A percentile compares a stretch with the other conserved stretches of the same genome.
phyloP scores from a whole-genome alignment of 768 basidiomycete genomes.

The Paxillus involutus region DNA sequence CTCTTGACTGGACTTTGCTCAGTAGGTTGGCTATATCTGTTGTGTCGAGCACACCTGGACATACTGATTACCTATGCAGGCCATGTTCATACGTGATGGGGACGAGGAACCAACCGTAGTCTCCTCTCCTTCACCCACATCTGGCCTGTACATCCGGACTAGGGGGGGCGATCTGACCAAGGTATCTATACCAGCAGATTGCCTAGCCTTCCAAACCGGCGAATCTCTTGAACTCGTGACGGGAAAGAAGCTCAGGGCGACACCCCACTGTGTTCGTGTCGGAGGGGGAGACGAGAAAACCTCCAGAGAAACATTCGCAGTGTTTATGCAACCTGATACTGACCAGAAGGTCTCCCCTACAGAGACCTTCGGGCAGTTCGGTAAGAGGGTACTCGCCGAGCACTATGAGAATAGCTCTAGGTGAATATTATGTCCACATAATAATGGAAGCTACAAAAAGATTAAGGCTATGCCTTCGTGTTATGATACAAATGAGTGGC shows the following conservation, averaged over 20 bases:
- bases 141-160: slow-evolving; percentile 91
- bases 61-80: slow-evolving; percentile 41
- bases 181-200: slow-evolving; percentile 82
- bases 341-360: slow-evolving; percentile 66
- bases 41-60: neutral
- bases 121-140: slow-evolving; percentile 66
- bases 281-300: slow-evolving; percentile 54
- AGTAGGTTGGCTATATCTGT: slow-evolving; percentile 41
- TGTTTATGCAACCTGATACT: slow-evolving; percentile 89
- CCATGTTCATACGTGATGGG: slow-evolving; percentile 71
- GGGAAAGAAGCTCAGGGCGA: slow-evolving; percentile 76
- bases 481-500: slow-evolving; percentile 4
- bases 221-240: slow-evolving; percentile 94
- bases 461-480: slow-evolving; percentile 5
- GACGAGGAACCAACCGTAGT: slow-evolving; percentile 46
- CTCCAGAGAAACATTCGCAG: slow-evolving; percentile 83
- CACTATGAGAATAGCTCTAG: slow-evolving; percentile 37
- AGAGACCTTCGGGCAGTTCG: slow-evolving; percentile 89
- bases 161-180: slow-evolving; percentile 77
- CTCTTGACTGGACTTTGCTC: slow-evolving; percentile 91
- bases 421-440: slow-evolving; percentile 18
- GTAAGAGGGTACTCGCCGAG: slow-evolving; percentile 70
- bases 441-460: neutral
- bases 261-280: slow-evolving; percentile 91
- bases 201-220: slow-evolving; percentile 95